Evolutionary conservation across 306 rosid species (phyloP), one percentile per base, ranked within the genome.

Genomic region (Lupinus albus): DNA sequence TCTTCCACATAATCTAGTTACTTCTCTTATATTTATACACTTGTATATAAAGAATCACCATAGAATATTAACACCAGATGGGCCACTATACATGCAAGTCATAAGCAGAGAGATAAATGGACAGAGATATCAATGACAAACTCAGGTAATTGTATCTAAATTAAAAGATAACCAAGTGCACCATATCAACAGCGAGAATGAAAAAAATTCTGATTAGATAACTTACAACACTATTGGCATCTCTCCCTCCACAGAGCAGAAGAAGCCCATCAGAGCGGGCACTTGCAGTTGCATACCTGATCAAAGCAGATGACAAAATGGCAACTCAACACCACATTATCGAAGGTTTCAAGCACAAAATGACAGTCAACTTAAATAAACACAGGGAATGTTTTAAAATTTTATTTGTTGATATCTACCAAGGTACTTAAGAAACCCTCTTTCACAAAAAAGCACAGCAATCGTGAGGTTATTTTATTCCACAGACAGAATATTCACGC

Each of bases 251-350:
- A 56, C 98, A 93, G 30, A 93, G 98, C 78, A 93, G 87, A 49
- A 93, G 96, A 76, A 93, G 98, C 75, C 98, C 98, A 82, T 93
- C 98, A 47, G 98, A 93, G 60, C 98, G 96, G 62, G 98, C 98
- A 83, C 98, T 93, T 71, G 98, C 98, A 65, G 98, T 93, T 67
- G 98, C 98, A 84, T 93, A 93, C 98, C 98, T 93, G 57, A 21
- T 80, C 81, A 80, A 75, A 61, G 51, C 49, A 86, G 20, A 38
- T 12, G 57, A 41, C 10, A 28, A 79, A 42, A 67, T 45, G 58
- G 52, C 32, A 61, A 67, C 57, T 78, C 62, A 45, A 51, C 42
- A 35, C 60, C 68, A 58, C n/a, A 64, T 62, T 21, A 59, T 64
- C 6, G 61, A 32, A 59, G 62, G 44, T 11, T 52, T 28, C 61